Base-by-base conservation (phyloP, 2,329 filamentous ascomycete genomes). In the Pestalotiopsis sp. region DNA sequence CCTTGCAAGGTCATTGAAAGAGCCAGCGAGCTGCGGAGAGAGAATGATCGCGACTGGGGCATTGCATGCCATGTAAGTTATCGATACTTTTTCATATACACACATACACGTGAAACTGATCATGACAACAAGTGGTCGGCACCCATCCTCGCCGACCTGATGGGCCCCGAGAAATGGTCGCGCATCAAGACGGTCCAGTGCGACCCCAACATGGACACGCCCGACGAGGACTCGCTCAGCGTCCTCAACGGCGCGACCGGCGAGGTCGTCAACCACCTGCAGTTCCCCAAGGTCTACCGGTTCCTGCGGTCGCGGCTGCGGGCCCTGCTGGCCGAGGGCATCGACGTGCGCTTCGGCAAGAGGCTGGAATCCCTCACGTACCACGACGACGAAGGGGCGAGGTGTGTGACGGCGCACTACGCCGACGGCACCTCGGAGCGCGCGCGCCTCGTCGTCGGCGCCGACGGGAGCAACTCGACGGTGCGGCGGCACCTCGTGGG, bases 271-370 rank as follows among this genome's bases (percentile, higher is more conserved):
- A 49, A 57, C 23, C 49, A 64, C 11, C 41, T 73, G 36, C 71
- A 69, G 14, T 63, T 71, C 57, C 60, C 68, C 9, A 69, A 71
- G 58, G 62, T 74, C 20, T 70, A 69, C 63, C 75, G 75, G 1
- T 64, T 75, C 52, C 67, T 75, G 57, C 76, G 79, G 38, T 75
- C 79, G 14, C 80, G 80, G 65, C 72, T 84, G 40, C 79, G 82
- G 4, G 70, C 74, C 4, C 69, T 82, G 4, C 71, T 80, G 25
- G 74, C 76, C 1, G 73, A 80, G 65, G 78, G 73, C 2, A 63
- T 83, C 2, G 74, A 81, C 66, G 76, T 84, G 4, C 66, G 75
- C 61, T 82, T 78, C 72, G 76, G 77, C 66, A 85, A 84, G 72
- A 73, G 70, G 59, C 75, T 85, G 36, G 72, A 74, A 4, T 66